Conservation (phyloP, 2,329 filamentous ascomycete species). For the Metarhizium sp. region DNA sequence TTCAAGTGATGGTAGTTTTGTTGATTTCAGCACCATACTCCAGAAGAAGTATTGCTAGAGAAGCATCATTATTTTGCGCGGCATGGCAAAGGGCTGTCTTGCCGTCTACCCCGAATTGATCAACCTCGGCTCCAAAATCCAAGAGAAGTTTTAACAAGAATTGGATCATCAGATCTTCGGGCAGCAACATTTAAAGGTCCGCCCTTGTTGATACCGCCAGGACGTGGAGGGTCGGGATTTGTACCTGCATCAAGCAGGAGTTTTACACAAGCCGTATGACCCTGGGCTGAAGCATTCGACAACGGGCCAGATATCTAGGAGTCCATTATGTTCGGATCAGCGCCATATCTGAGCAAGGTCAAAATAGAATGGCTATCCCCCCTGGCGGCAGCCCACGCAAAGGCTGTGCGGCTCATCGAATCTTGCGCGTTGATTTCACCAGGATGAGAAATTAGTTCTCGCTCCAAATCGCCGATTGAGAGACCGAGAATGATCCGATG, state of each 20-base stretch:
- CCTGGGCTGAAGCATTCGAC: slow-evolving; percentile 13
- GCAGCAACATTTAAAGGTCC: slow-evolving; percentile 21
- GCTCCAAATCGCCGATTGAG: slow-evolving; percentile 7
- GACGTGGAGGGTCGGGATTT: slow-evolving; percentile 16
- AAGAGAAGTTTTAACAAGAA: slow-evolving; percentile 18
- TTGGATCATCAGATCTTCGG: slow-evolving; percentile 17
- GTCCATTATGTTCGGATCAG: slow-evolving; percentile 14
- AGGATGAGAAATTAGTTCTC: slow-evolving; percentile 6
- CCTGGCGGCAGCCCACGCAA: slow-evolving; percentile 13
- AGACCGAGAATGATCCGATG: slow-evolving; percentile 12
- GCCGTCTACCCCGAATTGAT: slow-evolving; percentile 19
- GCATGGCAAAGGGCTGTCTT: slow-evolving; percentile 22
- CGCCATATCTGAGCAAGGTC: slow-evolving; percentile 7
- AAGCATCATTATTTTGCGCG: slow-evolving; percentile 18
- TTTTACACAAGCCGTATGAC: slow-evolving; percentile 9
- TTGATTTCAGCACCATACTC: slow-evolving; percentile 26
- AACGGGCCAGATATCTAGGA: slow-evolving; percentile 11
- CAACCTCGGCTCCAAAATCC: slow-evolving; percentile 24
- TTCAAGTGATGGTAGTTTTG: slow-evolving; percentile 14
- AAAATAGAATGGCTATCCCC: slow-evolving; percentile 8
- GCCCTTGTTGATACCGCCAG: slow-evolving; percentile 16
- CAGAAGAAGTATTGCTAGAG: slow-evolving; percentile 21
- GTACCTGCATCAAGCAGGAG: slow-evolving; percentile 12
- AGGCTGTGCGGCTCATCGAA: slow-evolving; percentile 11
- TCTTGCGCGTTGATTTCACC: slow-evolving; percentile 10